Conservation (phyloP, 495 filamentous ascomycete species). For the Apiosordaria backusii region DNA sequence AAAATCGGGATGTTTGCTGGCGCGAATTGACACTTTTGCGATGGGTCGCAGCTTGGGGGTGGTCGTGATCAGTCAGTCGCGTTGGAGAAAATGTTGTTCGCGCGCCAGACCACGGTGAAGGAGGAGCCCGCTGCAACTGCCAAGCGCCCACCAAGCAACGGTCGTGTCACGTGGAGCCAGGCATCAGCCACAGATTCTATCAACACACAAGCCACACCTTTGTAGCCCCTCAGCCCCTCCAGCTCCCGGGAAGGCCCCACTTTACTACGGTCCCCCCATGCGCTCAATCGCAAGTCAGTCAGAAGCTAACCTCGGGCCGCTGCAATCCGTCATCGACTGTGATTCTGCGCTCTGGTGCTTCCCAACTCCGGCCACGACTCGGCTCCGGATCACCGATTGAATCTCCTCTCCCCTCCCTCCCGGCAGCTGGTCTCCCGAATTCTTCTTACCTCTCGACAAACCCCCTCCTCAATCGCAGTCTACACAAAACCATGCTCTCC, state of each 20-base stretch:
- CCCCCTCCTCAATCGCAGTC: slow-evolving; percentile 14
- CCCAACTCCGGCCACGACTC: slow-evolving; percentile 5
- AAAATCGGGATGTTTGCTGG: slow-evolving; percentile 20
- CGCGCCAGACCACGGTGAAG: slow-evolving; percentile 25
- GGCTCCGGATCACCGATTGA: neutral
- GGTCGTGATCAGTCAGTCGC: slow-evolving; percentile 32
- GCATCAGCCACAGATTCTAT: neutral
- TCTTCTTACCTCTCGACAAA: slow-evolving; percentile 5
- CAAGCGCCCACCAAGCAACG: slow-evolving; percentile 1
- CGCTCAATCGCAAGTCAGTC: neutral
- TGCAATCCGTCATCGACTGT: slow-evolving; percentile 26
- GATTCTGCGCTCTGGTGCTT: neutral
- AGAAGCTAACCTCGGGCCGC: slow-evolving; percentile 32
- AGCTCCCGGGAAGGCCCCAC: neutral
- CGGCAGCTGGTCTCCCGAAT: neutral
- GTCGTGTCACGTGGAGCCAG: neutral
- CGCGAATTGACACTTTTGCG: slow-evolving; percentile 15
- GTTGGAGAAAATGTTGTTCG: slow-evolving; percentile 35
- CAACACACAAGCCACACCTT: neutral
- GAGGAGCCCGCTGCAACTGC: neutral
- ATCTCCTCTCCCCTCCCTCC: neutral
- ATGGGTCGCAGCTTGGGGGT: slow-evolving; percentile 11
- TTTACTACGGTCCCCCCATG: neutral
- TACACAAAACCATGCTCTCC: slow-evolving; percentile 22
- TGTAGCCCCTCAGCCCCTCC: neutral